Evolutionary conservation across 768 basidiomycete species (phyloP).

Genomic region (Tulasnella sp.): DNA sequence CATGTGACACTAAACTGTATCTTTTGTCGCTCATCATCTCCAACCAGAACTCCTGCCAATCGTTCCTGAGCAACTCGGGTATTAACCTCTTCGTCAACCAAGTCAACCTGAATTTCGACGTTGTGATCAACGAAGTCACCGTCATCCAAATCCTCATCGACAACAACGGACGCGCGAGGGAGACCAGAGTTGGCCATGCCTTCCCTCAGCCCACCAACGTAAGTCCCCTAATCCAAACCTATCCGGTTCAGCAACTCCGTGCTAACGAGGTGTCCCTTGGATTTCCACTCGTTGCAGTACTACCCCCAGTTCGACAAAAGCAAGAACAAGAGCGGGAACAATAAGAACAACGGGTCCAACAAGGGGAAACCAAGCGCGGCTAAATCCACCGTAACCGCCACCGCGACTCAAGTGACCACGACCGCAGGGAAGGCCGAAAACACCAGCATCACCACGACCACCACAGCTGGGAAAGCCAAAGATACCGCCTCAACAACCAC

Average conservation of each 20-base stretch:
- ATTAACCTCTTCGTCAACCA: not conserved
- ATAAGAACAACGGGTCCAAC: not conserved
- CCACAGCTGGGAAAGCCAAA: not conserved
- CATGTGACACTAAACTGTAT: not conserved
- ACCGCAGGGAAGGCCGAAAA: no score
- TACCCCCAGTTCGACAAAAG: not conserved
- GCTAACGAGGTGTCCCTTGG: not conserved
- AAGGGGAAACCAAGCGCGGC: not conserved
- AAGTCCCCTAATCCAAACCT: not conserved
- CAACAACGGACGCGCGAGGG: not conserved
- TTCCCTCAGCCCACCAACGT: slow-evolving; percentile 1
- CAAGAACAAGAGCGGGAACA: not conserved
- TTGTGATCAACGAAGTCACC: not conserved
- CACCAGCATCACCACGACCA: not conserved
- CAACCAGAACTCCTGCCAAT: not conserved
- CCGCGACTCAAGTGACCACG: not conserved
- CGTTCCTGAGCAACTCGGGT: not conserved
- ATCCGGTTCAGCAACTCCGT: not conserved
- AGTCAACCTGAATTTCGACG: not conserved
- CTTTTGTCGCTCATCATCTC: not conserved
- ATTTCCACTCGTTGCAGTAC: not conserved
- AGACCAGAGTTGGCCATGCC: not conserved
- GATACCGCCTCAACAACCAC: not conserved
- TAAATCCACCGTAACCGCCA: not conserved
- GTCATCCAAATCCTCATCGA: not conserved